These are phyloP conservation scores for Fusarium gaditjirri DNA, from an alignment of 2,329 filamentous ascomycete species.

Conservation along the genomic window DNA sequence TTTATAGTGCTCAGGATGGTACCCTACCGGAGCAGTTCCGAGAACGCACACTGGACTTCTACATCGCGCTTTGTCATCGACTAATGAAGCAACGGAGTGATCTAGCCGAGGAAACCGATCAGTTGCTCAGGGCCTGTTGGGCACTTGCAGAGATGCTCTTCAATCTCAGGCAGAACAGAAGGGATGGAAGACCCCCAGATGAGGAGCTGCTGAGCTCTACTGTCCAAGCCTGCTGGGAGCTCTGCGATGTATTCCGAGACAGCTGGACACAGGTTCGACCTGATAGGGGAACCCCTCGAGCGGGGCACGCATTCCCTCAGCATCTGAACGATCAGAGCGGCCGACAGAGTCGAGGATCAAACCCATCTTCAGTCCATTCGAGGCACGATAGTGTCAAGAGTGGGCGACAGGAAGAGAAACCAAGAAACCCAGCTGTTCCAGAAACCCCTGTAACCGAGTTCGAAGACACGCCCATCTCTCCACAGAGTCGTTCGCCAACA, in stretches of 20 bases:
- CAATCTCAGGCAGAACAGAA: conserved; percentile 83
- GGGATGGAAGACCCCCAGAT: conserved; percentile 77
- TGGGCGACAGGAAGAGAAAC: conserved; percentile 57
- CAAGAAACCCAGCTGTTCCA: conserved; percentile 67
- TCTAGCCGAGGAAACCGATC: conserved; percentile 83
- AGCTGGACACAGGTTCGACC: conserved; percentile 91
- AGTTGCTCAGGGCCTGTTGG: conserved; percentile 88
- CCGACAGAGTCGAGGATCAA: conserved; percentile 61
- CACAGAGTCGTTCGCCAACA: conserved; percentile 78
- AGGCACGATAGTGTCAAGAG: conserved; percentile 66
- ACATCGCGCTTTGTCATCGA: conserved; percentile 91
- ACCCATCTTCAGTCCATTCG: conserved; percentile 61
- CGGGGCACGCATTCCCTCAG: conserved; percentile 79
- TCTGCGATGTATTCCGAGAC: conserved; percentile 92
- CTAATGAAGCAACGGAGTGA: conserved; percentile 94
- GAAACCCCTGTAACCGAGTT: conserved; percentile 97
- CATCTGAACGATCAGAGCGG: conserved; percentile 62
- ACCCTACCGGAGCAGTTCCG: conserved; percentile 86
- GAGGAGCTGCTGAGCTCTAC: conserved; percentile 88
- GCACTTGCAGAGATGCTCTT: conserved; percentile 92
- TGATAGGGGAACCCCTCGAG: conserved; percentile 85
- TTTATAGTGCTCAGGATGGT: conserved; percentile 89
- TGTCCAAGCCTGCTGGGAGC: conserved; percentile 93
- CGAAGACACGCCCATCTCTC: conserved; percentile 87
- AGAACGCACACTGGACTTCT: conserved; percentile 92